Base-by-base conservation (phyloP, 352 stramenopile genomes). In the Globisporangium megalacanthum region DNA sequence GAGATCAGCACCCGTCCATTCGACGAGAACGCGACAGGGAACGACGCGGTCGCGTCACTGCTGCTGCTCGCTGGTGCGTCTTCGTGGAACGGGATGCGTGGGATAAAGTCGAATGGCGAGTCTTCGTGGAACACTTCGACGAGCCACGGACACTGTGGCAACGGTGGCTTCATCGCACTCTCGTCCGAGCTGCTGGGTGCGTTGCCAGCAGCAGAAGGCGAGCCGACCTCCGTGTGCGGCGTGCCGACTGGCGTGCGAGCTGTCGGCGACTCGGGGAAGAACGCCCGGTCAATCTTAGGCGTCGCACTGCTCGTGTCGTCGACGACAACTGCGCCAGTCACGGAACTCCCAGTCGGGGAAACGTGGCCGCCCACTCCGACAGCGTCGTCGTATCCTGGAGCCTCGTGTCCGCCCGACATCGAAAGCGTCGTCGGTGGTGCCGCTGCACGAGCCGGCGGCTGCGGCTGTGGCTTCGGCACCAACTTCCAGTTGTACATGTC, bases 401-500 rank as follows among this genome's bases (percentile, higher is more conserved):
- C 25, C n/a, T 52, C 8, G 10, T 11, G 5, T 46, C 15, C 44
- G 20, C 22, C n/a, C 9, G 22, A 33, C 50, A 49, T 6, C 10
- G 37, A 29, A 29, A 29, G 25, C 25, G 25, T 29, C 4, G 25
- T 29, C 25, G 25, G 25, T 29, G 25, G 25, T 29, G 25, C 25
- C 15, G 20, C 1, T 14, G 35, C n/a, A 9, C 44, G 44, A 29
- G 36, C 6, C 22, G 50, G 42, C 22, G 52, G 46, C 13, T 39
- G 48, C 11, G 67, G 54, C 15, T 58, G 56, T 44, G 76, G 71
- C 53, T 90, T 90, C 2, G 83, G 71, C 14, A 79, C 15, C 4
- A 95, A 58, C 44, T 87, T 94, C 83, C 86, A 95, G 55, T 89
- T 78, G 69, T 90, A 88, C 4, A 94, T 49, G 53, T 95, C 86